A percentile compares a stretch with the other conserved stretches of the same genome.
phyloP scores from a whole-genome alignment of 2,329 filamentous ascomycete genomes.

The Ceratocystis cubensis region DNA sequence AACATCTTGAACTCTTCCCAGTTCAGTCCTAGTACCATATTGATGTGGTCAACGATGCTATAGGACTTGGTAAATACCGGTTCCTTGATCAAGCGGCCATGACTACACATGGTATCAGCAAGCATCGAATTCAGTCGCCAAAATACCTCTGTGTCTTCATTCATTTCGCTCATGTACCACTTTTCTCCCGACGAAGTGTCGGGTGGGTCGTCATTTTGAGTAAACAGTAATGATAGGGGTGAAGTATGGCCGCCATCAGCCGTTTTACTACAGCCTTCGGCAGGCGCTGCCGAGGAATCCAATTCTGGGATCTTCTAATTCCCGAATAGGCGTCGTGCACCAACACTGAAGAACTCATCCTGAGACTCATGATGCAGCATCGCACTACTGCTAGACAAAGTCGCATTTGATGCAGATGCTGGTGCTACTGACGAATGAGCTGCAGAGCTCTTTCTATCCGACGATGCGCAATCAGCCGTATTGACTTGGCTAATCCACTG shows the following conservation, averaged over 20 bases:
- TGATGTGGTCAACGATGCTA: not conserved
- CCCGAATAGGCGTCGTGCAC: slow-evolving; percentile 1
- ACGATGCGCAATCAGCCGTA: not conserved
- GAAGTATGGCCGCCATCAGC: not conserved
- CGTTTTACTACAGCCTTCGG: not conserved
- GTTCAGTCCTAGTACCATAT: not conserved
- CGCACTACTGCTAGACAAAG: not conserved
- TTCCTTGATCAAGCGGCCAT: not conserved
- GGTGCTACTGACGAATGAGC: not conserved
- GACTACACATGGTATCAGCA: not conserved
- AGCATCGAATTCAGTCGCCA: slow-evolving; percentile 2
- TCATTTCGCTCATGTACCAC: slow-evolving; percentile 5
- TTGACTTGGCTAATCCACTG: slow-evolving; percentile 3
- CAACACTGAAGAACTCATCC: slow-evolving; percentile 7
- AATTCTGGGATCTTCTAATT: not conserved
- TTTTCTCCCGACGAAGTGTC: not conserved
- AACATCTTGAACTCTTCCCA: slow-evolving; percentile 6
- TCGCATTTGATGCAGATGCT: not conserved
- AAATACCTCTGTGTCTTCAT: not conserved
- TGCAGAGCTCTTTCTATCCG: not conserved
- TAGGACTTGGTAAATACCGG: not conserved
- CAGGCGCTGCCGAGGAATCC: not conserved
- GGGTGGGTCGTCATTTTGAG: not conserved
- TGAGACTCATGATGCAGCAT: not conserved
- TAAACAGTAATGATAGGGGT: not conserved